Evolutionary conservation across 1,284 basidiomycete genomes (phyloP).

Genomic region (Puccinia coronata): DNA sequence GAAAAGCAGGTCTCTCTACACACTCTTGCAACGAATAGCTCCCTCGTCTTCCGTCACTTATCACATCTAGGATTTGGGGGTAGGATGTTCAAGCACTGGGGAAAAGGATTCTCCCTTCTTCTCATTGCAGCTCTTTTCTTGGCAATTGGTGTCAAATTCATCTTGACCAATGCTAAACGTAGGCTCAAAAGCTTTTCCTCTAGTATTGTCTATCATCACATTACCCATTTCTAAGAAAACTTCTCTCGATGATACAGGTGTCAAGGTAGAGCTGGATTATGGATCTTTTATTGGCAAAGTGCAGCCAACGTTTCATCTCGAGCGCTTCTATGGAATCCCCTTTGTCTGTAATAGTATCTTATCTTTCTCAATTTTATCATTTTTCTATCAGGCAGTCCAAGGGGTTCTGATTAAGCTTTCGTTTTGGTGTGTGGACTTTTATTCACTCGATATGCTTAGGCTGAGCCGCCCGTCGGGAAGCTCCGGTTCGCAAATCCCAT

Average conservation of each 20-base stretch:
- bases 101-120: background rate
- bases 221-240: background rate
- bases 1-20: too few relatives aligned
- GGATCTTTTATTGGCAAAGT: conserved; percentile 41
- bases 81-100: background rate
- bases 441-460: too few relatives aligned
- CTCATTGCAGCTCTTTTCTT: background rate
- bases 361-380: background rate
- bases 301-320: background rate
- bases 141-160: background rate
- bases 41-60: background rate
- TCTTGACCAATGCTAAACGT: background rate
- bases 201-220: background rate
- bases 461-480: conserved; percentile 38
- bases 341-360: conserved; percentile 29
- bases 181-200: background rate
- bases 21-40: too few relatives aligned
- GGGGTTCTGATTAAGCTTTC: background rate
- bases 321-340: conserved; percentile 47
- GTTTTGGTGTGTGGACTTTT: background rate
- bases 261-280: conserved; percentile 36
- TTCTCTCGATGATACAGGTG: background rate
- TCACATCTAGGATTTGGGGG: background rate
- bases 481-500: conserved; percentile 38
- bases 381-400: background rate